Conservation (phyloP, 1,139 yeast genomes). For the Taiozyma sp. region DNA sequence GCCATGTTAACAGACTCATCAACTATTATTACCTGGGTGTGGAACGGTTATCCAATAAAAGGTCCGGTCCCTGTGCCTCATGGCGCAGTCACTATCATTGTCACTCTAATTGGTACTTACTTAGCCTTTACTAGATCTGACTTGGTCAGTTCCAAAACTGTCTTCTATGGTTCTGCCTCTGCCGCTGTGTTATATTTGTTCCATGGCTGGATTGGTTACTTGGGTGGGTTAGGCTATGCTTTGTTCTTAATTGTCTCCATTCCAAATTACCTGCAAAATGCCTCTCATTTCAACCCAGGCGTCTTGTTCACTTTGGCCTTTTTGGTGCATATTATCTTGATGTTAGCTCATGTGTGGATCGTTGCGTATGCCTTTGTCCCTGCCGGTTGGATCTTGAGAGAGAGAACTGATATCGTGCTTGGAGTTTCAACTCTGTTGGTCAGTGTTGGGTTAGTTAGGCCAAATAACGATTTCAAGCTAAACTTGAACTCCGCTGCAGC, state of each 20-base stretch:
- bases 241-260: slow-evolving; percentile 56
- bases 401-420: slow-evolving; percentile 74
- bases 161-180: slow-evolving; percentile 14
- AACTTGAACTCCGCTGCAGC: slow-evolving; percentile 8
- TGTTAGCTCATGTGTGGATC: slow-evolving; percentile 88
- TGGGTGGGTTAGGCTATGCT: slow-evolving; percentile 67
- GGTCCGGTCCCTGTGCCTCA: slow-evolving; percentile 94
- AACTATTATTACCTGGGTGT: slow-evolving; percentile 81
- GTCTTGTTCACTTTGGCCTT: slow-evolving; percentile 53
- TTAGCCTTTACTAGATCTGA: slow-evolving; percentile 30
- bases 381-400: slow-evolving; percentile 82
- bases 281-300: slow-evolving; percentile 55
- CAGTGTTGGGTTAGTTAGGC: slow-evolving; percentile 28
- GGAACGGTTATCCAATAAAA: slow-evolving; percentile 86
- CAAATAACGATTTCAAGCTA: neutral
- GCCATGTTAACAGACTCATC: slow-evolving; percentile 81
- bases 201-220: slow-evolving; percentile 77
- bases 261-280: slow-evolving; percentile 58
- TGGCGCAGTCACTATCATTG: slow-evolving; percentile 60
- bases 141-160: slow-evolving; percentile 24
- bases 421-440: slow-evolving; percentile 45
- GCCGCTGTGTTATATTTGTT: slow-evolving; percentile 41
- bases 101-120: slow-evolving; percentile 54
- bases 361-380: slow-evolving; percentile 99
- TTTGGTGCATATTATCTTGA: slow-evolving; percentile 47